A percentile compares a stretch with the other conserved stretches of the same genome.
These are phyloP conservation scores for Stemphylium lycopersici DNA, from an alignment of 2,329 filamentous ascomycete genomes.

Conservation along the genomic window DNA sequence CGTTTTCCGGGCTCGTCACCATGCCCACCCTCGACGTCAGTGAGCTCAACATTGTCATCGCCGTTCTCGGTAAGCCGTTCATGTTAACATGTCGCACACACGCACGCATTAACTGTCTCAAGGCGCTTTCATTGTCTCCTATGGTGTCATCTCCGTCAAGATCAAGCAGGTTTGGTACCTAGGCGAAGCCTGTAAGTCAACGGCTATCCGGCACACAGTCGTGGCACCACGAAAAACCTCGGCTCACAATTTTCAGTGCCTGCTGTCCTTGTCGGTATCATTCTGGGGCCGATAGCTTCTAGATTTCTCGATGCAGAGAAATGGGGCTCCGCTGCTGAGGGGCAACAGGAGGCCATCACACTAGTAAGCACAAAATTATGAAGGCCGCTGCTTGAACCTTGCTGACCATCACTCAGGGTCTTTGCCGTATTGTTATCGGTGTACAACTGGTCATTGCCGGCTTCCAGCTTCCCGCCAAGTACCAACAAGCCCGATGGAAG, in stretches of 20 bases:
- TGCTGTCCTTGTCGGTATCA: conserved; percentile 60
- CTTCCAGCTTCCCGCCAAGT: conserved; percentile 65
- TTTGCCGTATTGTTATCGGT: conserved; percentile 66
- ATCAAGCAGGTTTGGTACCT: conserved; percentile 62
- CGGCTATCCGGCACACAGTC: neutral
- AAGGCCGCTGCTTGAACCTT: neutral
- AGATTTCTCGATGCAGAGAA: conserved; percentile 58
- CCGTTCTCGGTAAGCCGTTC: conserved; percentile 50
- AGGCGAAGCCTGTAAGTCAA: conserved; percentile 58
- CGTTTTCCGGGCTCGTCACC: neutral
- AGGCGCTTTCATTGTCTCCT: conserved; percentile 58
- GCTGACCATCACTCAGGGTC: conserved; percentile 40
- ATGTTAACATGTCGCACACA: too few species aligned
- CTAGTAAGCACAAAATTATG: conserved; percentile 40
- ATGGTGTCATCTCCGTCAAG: conserved; percentile 59
- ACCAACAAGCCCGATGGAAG: conserved; percentile 57
- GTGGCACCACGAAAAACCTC: neutral
- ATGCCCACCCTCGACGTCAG: conserved; percentile 59
- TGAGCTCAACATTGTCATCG: conserved; percentile 61
- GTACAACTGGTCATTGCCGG: conserved; percentile 69
- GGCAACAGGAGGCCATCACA: conserved; percentile 49
- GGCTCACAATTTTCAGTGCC: conserved; percentile 19
- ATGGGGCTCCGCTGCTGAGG: conserved; percentile 46
- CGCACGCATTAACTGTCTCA: neutral
- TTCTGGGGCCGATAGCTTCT: conserved; percentile 61